Percentiles rank a stretch among this genome's conserved stretches.
Evolutionary conservation across 176 grass and related monocot genomes (phyloP).

Genomic region (Eremochloa ophiuroides): DNA sequence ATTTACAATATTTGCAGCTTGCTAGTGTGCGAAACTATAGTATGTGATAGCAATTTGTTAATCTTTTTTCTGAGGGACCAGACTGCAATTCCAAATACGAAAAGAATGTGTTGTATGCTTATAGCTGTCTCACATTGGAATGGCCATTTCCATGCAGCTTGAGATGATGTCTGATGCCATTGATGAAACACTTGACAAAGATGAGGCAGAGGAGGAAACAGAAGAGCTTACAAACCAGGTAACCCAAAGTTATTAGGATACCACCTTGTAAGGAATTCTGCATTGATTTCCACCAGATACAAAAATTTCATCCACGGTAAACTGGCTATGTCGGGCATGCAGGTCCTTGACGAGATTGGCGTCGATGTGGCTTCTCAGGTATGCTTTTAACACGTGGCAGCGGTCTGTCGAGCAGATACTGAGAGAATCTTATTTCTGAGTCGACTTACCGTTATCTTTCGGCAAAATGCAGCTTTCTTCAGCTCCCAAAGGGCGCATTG

Average conservation of each 20-base stretch:
- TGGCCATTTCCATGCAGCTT: conserved; percentile 43
- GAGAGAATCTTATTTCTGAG: conserved; percentile 11
- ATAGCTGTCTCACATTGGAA: not conserved
- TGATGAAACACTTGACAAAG: conserved; percentile 97
- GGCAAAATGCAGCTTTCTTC: conserved; percentile 73
- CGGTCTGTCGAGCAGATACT: not conserved
- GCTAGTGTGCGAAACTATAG: not conserved
- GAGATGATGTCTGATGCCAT: conserved; percentile 98
- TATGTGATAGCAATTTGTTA: not conserved
- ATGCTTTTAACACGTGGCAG: not conserved
- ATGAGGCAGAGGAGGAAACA: conserved; percentile 97
- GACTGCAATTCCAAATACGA: not conserved
- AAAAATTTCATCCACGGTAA: not conserved
- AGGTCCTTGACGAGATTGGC: conserved; percentile 98
- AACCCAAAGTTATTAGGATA: conserved; percentile 11
- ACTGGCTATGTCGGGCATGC: not conserved
- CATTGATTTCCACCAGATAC: not conserved
- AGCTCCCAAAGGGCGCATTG: conserved; percentile 84
- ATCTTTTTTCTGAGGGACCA: not conserved
- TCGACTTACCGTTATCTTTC: not conserved
- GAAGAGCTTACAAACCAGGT: conserved; percentile 99
- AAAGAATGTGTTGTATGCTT: not conserved
- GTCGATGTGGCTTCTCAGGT: conserved; percentile 98
- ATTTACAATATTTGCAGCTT: not conserved
- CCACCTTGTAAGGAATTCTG: not conserved